Evolutionary conservation across 768 basidiomycete genomes (phyloP).

Genomic region (Daedaleopsis nitida): DNA sequence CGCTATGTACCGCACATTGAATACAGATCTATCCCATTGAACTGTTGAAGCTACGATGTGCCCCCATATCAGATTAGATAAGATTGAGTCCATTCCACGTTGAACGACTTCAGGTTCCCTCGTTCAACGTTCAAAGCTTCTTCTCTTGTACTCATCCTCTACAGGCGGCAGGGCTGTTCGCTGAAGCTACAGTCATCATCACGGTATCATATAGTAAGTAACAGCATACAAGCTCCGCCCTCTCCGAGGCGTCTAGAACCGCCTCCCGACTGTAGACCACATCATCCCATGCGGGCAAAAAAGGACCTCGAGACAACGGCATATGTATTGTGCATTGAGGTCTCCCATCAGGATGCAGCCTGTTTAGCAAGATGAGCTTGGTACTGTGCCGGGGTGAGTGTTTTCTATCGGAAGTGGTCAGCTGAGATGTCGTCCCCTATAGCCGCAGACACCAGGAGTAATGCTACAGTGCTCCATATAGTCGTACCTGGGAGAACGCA

Average conservation of each 20-base stretch:
- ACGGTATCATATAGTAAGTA: too few species aligned
- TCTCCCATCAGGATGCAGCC: neutral
- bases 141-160: neutral
- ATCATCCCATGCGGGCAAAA: too few species aligned
- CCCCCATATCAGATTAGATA: neutral
- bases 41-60: neutral
- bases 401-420: slow-evolving; percentile 51
- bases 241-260: too few species aligned
- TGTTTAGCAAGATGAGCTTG: slow-evolving; percentile 46
- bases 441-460: neutral
- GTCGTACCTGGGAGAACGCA: slow-evolving; percentile 81
- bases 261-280: too few species aligned
- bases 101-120: neutral
- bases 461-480: neutral
- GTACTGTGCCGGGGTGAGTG: slow-evolving; percentile 71
- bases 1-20: too few species aligned
- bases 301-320: too few species aligned
- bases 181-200: neutral
- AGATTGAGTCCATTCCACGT: neutral
- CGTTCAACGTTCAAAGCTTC: neutral
- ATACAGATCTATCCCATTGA: too few species aligned
- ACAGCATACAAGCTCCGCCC: too few species aligned
- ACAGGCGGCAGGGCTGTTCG: too few species aligned
- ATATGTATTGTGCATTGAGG: too few species aligned
- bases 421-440: neutral